Percentiles rank a stretch among this genome's conserved stretches.
Conservation (phyloP, 2,329 filamentous ascomycete genomes). For the Cryphonectria carpinicola region DNA sequence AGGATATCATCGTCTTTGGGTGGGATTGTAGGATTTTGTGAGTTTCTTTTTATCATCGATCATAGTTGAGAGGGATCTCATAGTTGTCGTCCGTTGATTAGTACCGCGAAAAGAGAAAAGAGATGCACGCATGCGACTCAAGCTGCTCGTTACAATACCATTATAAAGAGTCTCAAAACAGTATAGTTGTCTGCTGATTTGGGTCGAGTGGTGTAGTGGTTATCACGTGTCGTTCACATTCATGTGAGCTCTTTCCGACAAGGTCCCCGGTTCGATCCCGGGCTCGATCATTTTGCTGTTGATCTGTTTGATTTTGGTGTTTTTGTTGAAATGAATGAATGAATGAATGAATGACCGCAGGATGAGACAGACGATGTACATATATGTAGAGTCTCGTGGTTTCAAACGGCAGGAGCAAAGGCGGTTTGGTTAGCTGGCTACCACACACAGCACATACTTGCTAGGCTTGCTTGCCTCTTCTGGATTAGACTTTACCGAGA, state of each 20-base stretch:
- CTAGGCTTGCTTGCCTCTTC: not conserved
- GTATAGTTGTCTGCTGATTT: not conserved
- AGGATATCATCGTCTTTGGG: not conserved
- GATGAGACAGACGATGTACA: not conserved
- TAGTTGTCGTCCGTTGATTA: not conserved
- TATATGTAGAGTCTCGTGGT: not conserved
- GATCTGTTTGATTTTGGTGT: not conserved
- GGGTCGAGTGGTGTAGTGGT: constrained; percentile 22
- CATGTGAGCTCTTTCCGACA: constrained; percentile 11
- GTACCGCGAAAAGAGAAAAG: not conserved
- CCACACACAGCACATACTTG: not conserved
- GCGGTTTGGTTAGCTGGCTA: not conserved
- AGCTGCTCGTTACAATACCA: too few relatives aligned
- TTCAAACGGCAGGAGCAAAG: not conserved
- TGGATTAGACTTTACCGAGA: not conserved
- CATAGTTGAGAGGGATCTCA: not conserved
- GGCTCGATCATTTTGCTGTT: constrained; percentile 5
- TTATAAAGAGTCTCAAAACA: too few relatives aligned
- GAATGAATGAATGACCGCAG: not conserved
- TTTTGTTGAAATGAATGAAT: not conserved
- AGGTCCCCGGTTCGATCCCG: constrained; percentile 27
- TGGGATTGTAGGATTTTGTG: not conserved
- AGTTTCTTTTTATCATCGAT: not conserved
- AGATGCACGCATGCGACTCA: too few relatives aligned
- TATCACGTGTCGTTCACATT: constrained; percentile 27